phyloP scores from a whole-genome alignment of 1,139 yeast genomes.

The Entelexis paramagnoliae region DNA sequence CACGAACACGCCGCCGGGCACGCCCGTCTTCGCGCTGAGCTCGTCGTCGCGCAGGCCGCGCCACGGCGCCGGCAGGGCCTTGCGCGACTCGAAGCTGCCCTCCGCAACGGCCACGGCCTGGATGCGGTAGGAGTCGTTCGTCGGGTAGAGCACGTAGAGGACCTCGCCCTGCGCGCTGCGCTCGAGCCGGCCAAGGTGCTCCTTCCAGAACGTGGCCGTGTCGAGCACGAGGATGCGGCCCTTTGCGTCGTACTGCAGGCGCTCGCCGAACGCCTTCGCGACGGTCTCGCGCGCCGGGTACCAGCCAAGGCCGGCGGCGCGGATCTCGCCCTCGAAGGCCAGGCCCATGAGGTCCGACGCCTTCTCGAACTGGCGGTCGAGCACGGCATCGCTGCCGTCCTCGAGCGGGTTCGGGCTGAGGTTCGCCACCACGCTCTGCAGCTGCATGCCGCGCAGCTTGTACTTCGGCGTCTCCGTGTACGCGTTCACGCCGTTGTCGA shows the following conservation, averaged over 20 bases:
- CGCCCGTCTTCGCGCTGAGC: constrained; percentile 59
- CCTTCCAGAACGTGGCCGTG: constrained; percentile 88
- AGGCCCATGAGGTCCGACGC: constrained; percentile 79
- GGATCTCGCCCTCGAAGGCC: constrained; percentile 58
- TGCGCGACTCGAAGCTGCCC: constrained; percentile 72
- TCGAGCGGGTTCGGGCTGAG: constrained; percentile 80
- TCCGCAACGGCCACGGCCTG: constrained; percentile 75
- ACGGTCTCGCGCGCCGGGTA: constrained; percentile 80
- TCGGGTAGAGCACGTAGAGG: constrained; percentile 71
- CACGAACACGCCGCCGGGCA: constrained; percentile 77
- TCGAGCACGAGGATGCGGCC: constrained; percentile 68
- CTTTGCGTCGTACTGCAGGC: constrained; percentile 33
- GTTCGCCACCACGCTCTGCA: constrained; percentile 69
- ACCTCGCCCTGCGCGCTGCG: constrained; percentile 53
- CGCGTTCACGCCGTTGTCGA: constrained; percentile 83
- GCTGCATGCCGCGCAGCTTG: constrained; percentile 44
- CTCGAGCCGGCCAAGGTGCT: constrained; percentile 52
- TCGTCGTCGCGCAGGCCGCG: constrained; percentile 88
- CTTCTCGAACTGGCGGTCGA: constrained; percentile 43
- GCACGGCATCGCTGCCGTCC: constrained; percentile 52
- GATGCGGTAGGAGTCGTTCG: constrained; percentile 71
- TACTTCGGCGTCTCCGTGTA: constrained; percentile 30
- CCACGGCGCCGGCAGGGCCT: constrained; percentile 81
- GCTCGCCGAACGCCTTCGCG: constrained; percentile 44
- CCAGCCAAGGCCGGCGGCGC: constrained; percentile 76